Base-by-base conservation (phyloP, 306 rosid genomes). In the Dryas alaskensis region DNA sequence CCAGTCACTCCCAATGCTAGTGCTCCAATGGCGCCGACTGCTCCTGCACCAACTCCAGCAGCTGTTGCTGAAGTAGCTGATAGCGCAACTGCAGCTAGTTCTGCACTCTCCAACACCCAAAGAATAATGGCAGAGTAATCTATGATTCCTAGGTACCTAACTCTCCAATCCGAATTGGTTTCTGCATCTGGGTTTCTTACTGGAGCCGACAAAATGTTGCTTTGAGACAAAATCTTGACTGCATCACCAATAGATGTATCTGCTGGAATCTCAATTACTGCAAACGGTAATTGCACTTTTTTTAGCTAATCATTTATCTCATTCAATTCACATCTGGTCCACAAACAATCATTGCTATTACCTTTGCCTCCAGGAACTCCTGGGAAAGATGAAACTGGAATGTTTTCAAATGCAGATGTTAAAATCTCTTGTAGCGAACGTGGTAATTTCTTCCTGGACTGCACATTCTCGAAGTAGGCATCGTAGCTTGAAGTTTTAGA, bases 91-190 rank as follows among this genome's bases (percentile, higher is more conserved):
- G 94, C 96, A 1, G 96, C 97, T 74, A 89, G 84, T 72, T 91
- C 96, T 73, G 98, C 98, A 84, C 85, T 72, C 83, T 94, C 97
- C 92, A 94, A 63, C 80, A 91, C 97, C 98, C 98, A 91, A 70
- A 89, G 86, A 81, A 91, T 69, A 45, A 89, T 80, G 51, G 91
- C 92, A 5, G 96, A 83, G 83, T 94, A 91, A 73, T 94, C 97
- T 68, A 94, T 84, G 83, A 87, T 79, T 63, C 98, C 98, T 22
- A 94, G 86, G 84, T 94, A 91, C 79, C 89, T 83, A 42, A 66
- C 91, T 80, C 81, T 91, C 98, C 97, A 94, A 78, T 87, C 81
- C 53, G 87, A 73, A 76, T 80, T 75, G 19, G 40, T 61, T 68
- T 46, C 83, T 69, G 96, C 84, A 45, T 84, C 67, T 22, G 92